phyloP scores from a whole-genome alignment of 345 rosid genomes.

The Gynandropsis gynandra region DNA sequence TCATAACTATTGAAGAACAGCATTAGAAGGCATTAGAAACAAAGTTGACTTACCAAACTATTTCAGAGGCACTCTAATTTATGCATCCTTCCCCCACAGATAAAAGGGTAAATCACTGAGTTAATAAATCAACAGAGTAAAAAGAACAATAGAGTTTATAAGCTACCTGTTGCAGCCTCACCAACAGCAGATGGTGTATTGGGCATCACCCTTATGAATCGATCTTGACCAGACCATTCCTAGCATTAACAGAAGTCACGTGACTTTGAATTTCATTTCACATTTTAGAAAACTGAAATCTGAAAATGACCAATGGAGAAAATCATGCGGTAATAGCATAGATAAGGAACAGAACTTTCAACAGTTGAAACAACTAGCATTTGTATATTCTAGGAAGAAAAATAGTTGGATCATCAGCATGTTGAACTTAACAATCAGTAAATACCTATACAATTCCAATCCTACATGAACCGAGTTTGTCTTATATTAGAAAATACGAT shows the following conservation, averaged over 20 bases:
- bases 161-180: conserved; percentile 72
- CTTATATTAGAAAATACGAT: too few species aligned
- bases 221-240: conserved; percentile 84
- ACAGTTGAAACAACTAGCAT: background rate
- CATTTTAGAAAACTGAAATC: background rate
- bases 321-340: background rate
- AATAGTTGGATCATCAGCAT: too few species aligned
- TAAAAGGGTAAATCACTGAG: background rate
- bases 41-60: background rate
- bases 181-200: conserved; percentile 91
- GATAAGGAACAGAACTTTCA: background rate
- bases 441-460: too few species aligned
- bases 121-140: background rate
- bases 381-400: too few species aligned
- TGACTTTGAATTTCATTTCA: background rate
- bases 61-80: too few species aligned
- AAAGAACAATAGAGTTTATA: background rate
- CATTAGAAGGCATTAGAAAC: conserved; percentile 1
- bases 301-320: background rate
- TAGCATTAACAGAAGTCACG: conserved; percentile 18
- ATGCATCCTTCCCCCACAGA: too few species aligned
- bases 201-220: conserved; percentile 84
- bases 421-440: too few species aligned
- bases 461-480: too few species aligned
- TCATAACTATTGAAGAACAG: conserved; percentile 40